These are phyloP conservation scores for Pseudocercospora macadamiae DNA, from an alignment of 2,329 filamentous ascomycete species.

Conservation along the genomic window DNA sequence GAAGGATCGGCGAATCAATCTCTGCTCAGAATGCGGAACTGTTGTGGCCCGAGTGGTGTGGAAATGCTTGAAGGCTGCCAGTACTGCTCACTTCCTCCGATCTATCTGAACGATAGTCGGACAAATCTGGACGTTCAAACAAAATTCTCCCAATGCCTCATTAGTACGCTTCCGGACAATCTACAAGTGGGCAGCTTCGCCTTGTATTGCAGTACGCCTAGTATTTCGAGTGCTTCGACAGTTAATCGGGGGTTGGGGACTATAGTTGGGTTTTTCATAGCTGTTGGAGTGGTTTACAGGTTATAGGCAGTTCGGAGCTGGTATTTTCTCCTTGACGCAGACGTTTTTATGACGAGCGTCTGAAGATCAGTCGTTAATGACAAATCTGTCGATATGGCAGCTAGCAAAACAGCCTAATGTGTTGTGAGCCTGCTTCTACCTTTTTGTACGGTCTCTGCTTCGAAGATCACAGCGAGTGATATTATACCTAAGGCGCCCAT, in stretches of 20 bases:
- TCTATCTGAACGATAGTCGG: not conserved
- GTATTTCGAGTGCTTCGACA: not conserved
- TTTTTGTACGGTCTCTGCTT: no score
- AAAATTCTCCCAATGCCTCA: not conserved
- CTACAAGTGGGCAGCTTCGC: not conserved
- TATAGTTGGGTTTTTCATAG: not conserved
- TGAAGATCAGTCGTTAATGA: no score
- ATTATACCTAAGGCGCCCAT: no score
- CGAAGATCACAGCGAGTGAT: no score
- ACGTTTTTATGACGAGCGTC: no score
- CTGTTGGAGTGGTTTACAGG: not conserved
- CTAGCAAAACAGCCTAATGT: no score
- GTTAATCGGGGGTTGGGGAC: not conserved
- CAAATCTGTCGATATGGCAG: no score
- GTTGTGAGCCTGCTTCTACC: no score
- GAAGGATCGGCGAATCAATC: not conserved
- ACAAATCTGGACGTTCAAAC: not conserved
- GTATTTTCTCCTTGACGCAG: no score
- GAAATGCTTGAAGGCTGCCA: not conserved
- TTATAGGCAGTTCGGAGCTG: no score
- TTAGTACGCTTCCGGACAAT: not conserved
- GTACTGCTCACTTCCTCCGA: not conserved
- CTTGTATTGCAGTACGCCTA: not conserved
- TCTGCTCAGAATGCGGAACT: not conserved
- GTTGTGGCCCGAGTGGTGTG: not conserved